A percentile compares a stretch with the other conserved stretches of the same genome.
Evolutionary conservation across 345 rosid genomes (phyloP).

Genomic region (Corchorus capsularis): DNA sequence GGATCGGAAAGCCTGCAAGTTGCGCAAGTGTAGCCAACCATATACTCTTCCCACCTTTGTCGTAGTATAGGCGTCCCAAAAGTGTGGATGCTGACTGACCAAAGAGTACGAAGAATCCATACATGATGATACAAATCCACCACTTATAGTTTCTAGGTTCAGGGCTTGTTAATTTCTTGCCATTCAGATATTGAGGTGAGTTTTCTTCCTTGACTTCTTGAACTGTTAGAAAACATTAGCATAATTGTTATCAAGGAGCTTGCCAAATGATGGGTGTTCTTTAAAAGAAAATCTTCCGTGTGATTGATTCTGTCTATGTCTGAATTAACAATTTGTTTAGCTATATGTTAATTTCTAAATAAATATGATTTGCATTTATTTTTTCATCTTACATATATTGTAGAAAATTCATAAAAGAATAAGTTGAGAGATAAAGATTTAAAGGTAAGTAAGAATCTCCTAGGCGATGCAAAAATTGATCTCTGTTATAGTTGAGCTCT

Average conservation of each 20-base stretch:
- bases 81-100: conserved; percentile 42
- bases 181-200: not conserved
- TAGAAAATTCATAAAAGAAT: not conserved
- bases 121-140: conserved; percentile 32
- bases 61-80: conserved; percentile 42
- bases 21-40: conserved; percentile 45
- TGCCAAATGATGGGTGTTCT: not conserved
- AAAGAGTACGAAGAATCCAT: conserved; percentile 28
- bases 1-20: conserved; percentile 40
- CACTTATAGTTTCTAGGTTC: conserved; percentile 21
- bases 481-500: too few species aligned
- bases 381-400: too few species aligned
- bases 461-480: too few species aligned
- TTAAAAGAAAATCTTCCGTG: not conserved
- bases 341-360: not conserved
- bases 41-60: conserved; percentile 50
- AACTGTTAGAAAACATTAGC: conserved; percentile 18
- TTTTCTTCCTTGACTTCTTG: conserved; percentile 31
- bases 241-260: not conserved
- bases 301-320: too few species aligned
- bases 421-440: too few species aligned
- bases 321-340: not conserved
- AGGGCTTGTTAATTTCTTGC: conserved; percentile 2
- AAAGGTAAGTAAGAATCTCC: too few species aligned
- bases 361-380: not conserved